Conservation (phyloP, 2,329 filamentous ascomycete species). For the Paecilomyces formosus region DNA sequence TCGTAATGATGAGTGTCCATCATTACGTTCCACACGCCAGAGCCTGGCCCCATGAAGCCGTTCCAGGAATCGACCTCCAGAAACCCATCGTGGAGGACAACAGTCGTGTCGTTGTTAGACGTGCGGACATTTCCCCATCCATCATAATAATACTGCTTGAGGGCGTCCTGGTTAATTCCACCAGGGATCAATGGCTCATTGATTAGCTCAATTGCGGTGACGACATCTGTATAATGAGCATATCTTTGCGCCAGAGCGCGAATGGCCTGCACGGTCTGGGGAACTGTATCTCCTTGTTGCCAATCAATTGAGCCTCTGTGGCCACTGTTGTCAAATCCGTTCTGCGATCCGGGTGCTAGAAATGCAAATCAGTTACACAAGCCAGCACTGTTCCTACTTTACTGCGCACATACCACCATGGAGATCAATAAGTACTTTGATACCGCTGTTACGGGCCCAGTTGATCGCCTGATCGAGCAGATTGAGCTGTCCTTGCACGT, state of each 20-base stretch:
- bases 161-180: conserved; percentile 34
- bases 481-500: conserved; percentile 54
- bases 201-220: conserved; percentile 44
- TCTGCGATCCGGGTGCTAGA: conserved; percentile 53
- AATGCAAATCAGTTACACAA: background rate
- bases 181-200: conserved; percentile 35
- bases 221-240: conserved; percentile 49
- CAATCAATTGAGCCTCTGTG: conserved; percentile 32
- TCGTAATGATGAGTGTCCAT: conserved; percentile 66
- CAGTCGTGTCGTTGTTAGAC: conserved; percentile 37
- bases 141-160: conserved; percentile 50
- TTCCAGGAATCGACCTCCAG: conserved; percentile 50
- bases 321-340: conserved; percentile 62
- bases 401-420: conserved; percentile 50
- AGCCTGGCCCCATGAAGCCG: conserved; percentile 46
- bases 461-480: conserved; percentile 50
- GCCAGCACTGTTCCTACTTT: background rate
- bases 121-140: conserved; percentile 42
- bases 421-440: conserved; percentile 61
- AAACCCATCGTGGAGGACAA: conserved; percentile 50
- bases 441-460: conserved; percentile 50
- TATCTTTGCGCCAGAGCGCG: conserved; percentile 53
- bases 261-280: conserved; percentile 46
- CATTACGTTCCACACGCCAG: conserved; percentile 43
- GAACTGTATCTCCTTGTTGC: conserved; percentile 28